Base-by-base conservation (phyloP, 2,329 filamentous ascomycete species). In the Colletotrichum sp. region DNA sequence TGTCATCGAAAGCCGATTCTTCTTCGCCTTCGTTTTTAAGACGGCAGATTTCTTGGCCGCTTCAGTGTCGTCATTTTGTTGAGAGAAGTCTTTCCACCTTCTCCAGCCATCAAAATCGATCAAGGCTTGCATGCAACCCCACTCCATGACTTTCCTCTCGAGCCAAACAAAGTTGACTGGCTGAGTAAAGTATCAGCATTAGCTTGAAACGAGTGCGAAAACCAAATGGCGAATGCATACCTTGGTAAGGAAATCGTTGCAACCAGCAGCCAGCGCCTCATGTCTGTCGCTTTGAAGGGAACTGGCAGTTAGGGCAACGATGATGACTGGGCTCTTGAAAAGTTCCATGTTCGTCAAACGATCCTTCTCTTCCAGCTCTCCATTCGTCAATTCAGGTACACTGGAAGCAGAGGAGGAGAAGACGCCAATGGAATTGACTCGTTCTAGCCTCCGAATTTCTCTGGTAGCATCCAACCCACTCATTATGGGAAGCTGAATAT, bases 91-190 rank as follows among this genome's bases (percentile, higher is more conserved):
- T 84, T 98, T 98, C 97, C 97, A 99, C 85, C 95, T 95, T 71
- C 96, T 92, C 97, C 97, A 99, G 77, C 97, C 97, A 83, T 99
- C 96, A 83, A 97, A 99, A 87, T 99, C 97, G 82, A 99, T 99
- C 29, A 99, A 90, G 12, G 97, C 97, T 87, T 99, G 97, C 97
- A 99, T 99, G 88, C 97, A 99, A 72, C 97, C 97, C 97, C 97
- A 99, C 89, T 99, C 97, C 87, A 98, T 98, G 80, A 99, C 96
- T 85, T 99, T 99, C 74, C 96, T 93, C 84, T 98, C 95, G 30
- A 99, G 91, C 96, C 96, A 99, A 76, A 98, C 94, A 82, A 98
- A 98, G 84, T 98, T 98, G 79, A 99, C 96, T 25, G 97, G 97
- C 95, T 98, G 82, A 59, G 13, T 29, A 36, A 5, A 55, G 16